Evolutionary conservation across 129 eudicot genomes (phyloP).

Genomic region (Saposhnikovia divaricata): DNA sequence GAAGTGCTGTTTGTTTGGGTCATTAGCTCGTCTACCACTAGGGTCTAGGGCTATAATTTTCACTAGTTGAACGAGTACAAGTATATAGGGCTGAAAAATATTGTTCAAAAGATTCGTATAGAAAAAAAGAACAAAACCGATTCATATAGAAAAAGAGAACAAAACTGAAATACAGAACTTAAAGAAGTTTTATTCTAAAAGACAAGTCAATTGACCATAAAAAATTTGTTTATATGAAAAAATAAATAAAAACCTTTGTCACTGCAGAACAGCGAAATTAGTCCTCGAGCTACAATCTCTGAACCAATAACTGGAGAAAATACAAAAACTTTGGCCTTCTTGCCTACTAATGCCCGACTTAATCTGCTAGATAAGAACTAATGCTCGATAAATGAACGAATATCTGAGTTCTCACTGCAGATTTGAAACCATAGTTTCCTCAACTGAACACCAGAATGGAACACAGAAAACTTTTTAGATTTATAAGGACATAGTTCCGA

Average conservation of each 20-base stretch:
- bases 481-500: slow-evolving; percentile 16
- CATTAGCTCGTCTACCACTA: too few relatives aligned
- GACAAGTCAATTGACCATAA: not conserved
- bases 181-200: not conserved
- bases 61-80: too few relatives aligned
- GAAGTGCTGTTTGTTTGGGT: too few relatives aligned
- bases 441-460: not conserved
- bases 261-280: not conserved
- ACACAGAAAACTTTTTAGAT: not conserved
- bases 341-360: not conserved
- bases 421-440: not conserved
- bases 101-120: too few relatives aligned
- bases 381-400: not conserved
- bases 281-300: not conserved
- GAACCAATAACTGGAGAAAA: not conserved
- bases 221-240: not conserved
- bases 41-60: too few relatives aligned
- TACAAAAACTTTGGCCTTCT: not conserved
- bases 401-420: not conserved
- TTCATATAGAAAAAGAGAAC: too few relatives aligned
- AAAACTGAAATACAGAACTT: not conserved
- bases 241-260: not conserved
- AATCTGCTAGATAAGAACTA: not conserved
- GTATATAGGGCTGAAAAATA: too few relatives aligned
- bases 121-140: too few relatives aligned